A percentile compares a stretch with the other conserved stretches of the same genome.
These are phyloP conservation scores for Colletotrichum neosansevieriae DNA, from an alignment of 2,329 filamentous ascomycete genomes.

Conservation along the genomic window DNA sequence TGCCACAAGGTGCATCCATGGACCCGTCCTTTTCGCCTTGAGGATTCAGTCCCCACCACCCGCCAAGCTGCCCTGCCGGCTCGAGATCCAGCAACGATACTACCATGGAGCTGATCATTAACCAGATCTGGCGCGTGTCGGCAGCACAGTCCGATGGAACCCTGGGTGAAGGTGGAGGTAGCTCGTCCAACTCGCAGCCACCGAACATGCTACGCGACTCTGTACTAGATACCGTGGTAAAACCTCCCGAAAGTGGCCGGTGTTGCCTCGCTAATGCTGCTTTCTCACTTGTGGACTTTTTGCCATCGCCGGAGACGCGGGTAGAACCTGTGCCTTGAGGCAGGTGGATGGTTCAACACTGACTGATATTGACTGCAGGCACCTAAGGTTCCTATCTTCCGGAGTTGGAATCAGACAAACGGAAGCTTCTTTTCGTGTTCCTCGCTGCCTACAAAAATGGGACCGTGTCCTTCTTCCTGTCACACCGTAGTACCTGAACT, in stretches of 20 bases:
- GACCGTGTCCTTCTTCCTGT: constrained; percentile 20
- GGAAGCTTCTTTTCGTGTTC: constrained; percentile 4
- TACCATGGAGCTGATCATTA: constrained; percentile 37
- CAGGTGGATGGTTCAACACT: background rate
- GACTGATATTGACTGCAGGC: background rate
- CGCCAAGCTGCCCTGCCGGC: constrained; percentile 36
- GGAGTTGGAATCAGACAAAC: background rate
- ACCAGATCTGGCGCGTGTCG: constrained; percentile 30
- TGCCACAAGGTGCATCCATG: constrained; percentile 29
- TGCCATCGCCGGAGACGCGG: background rate
- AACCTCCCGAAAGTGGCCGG: constrained; percentile 8
- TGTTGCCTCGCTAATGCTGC: constrained; percentile 8
- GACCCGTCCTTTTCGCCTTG: background rate
- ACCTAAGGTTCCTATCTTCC: background rate
- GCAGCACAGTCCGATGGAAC: constrained; percentile 24
- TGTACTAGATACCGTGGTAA: constrained; percentile 11
- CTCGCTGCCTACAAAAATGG: constrained; percentile 24
- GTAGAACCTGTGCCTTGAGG: background rate
- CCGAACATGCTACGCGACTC: constrained; percentile 16
- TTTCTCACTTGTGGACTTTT: constrained; percentile 20
- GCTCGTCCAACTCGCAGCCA: constrained; percentile 28
- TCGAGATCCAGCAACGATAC: constrained; percentile 31
- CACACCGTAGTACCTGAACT: background rate
- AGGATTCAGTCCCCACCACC: constrained; percentile 23
- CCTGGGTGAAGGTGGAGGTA: constrained; percentile 22